Evolutionary conservation across 108 stramenopile species (phyloP), one percentile per base, ranked within the genome.

Genomic region (Tribonema minus): DNA sequence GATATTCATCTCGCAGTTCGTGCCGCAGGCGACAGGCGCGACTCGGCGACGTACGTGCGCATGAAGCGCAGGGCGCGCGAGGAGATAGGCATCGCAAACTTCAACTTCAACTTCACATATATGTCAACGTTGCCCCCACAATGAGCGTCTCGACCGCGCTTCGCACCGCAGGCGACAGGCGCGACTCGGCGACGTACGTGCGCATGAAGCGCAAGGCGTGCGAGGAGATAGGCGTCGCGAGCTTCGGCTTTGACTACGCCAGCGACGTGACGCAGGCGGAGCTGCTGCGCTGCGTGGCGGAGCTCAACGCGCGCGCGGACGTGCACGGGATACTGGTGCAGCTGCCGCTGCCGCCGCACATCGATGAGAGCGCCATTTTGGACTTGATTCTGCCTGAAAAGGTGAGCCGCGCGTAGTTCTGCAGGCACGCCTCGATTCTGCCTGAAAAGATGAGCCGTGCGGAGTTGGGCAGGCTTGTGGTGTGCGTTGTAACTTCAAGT

Each of bases 271-370:
- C 93, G 31, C 86, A 98, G 82, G 89, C 9, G 87, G 83, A 66
- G 90, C 58, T 2, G 62, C 2, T 27, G 31, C 3, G 40, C 26
- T 73, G 76, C 32, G 64, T 96, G 35, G 64, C 65, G 3, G 87
- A 88, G 27, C 86, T 93, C 64, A 98, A 96, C 67, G 88, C 76
- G 3, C 88, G 94, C 69, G 37, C 69, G 12, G 74, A 82, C 25
- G 92, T 99, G 28, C 94, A 99, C 80, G 96, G 96, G 1, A 99
- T 99, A 69, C 86, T 99, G 54, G 93, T 99, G 3, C 98, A 99
- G 86, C 87, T 99, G 35, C 98, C 98, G 0, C 76, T 99, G 12
- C 98, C 98, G 1, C 62, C 67, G 7, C 92, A 96, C 66, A 88
- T 95, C 62, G 72, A 93, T 76, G 92, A 98, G 77, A 68, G 81